phyloP scores from a whole-genome alignment of 108 stramenopile genomes.

The Cyclotella choctawhatcheeana region DNA sequence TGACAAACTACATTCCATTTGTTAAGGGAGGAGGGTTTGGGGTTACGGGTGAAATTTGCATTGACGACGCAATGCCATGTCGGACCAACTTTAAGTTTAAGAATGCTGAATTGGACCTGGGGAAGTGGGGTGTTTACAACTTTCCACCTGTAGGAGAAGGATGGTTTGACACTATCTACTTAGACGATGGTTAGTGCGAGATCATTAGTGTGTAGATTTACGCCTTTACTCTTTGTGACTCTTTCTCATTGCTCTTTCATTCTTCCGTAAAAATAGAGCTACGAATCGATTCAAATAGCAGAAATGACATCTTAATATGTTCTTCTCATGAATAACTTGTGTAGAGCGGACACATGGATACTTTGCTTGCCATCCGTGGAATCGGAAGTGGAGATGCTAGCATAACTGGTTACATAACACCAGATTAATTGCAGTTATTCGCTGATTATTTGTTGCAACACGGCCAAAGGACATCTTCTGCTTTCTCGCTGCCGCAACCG shows the following conservation, averaged over 20 bases:
- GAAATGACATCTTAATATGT: conserved; percentile 69
- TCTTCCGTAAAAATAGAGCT: conserved; percentile 16
- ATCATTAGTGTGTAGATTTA: not conserved
- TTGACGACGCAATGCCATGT: not conserved
- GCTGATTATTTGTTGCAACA: too few species aligned
- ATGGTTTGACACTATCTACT: conserved; percentile 73
- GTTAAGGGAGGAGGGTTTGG: conserved; percentile 53
- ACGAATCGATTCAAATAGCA: conserved; percentile 65
- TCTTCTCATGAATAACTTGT: too few species aligned
- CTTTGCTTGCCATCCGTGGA: too few species aligned
- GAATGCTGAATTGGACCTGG: conserved; percentile 58
- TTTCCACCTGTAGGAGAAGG: conserved; percentile 68
- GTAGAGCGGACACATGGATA: too few species aligned
- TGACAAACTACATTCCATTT: conserved; percentile 65
- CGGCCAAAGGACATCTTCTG: not conserved
- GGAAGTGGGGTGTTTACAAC: conserved; percentile 48
- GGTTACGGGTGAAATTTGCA: conserved; percentile 42
- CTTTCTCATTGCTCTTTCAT: not conserved
- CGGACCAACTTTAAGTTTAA: conserved; percentile 61
- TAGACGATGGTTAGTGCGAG: conserved; percentile 51
- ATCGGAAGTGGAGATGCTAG: too few species aligned
- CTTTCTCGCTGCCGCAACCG: not conserved
- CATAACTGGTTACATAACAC: too few species aligned
- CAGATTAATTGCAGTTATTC: too few species aligned
- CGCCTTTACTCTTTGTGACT: not conserved